A percentile compares a stretch with the other conserved stretches of the same genome.
phyloP scores from a whole-genome alignment of 371 early-diverging fungal genomes.

The Mucor irregularis region DNA sequence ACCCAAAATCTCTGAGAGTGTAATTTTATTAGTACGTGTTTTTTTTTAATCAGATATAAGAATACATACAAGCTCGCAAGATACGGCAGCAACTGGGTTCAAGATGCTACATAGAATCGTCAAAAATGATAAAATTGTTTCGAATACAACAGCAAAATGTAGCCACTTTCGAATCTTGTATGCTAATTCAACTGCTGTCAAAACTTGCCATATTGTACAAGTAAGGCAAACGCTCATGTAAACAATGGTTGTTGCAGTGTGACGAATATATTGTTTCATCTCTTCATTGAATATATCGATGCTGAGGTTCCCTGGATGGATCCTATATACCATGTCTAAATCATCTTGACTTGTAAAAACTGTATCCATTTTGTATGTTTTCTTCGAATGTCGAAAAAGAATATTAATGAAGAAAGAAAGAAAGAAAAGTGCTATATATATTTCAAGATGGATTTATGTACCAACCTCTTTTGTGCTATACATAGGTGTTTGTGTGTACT shows the following conservation, averaged over 20 bases:
- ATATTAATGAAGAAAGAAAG: too few relatives aligned
- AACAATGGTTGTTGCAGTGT: slow-evolving; percentile 27
- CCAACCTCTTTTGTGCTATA: too few relatives aligned
- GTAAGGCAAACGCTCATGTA: slow-evolving; percentile 42
- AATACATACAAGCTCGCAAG: slow-evolving; percentile 31
- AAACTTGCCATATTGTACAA: slow-evolving; percentile 40
- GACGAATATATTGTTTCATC: slow-evolving; percentile 6
- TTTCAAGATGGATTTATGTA: too few relatives aligned
- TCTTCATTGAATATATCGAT: slow-evolving; percentile 2
- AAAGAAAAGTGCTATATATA: too few relatives aligned
- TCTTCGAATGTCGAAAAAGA: too few relatives aligned
- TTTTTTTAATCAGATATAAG: neutral
- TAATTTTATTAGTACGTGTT: neutral
- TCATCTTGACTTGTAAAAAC: neutral
- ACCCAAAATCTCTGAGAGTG: slow-evolving; percentile 43
- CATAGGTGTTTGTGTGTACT: too few relatives aligned
- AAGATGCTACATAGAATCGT: slow-evolving; percentile 35
- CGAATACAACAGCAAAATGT: slow-evolving; percentile 34
- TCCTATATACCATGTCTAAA: too few relatives aligned
- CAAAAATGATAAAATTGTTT: slow-evolving; percentile 31
- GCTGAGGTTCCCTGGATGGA: neutral
- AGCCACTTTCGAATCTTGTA: slow-evolving; percentile 30
- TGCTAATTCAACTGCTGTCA: slow-evolving; percentile 21
- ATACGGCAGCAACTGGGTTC: slow-evolving; percentile 29
- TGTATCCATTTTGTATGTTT: too few relatives aligned